phyloP scores from a whole-genome alignment of 306 rosid genomes.

The Malus domestica region ASM211411v1 NC_041794.1:3401001-3401500 shows the following conservation, averaged over 20 bases:
- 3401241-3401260: no score
- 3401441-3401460: not conserved
- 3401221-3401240: not conserved
- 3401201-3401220: not conserved
- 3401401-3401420: conserved; percentile 9
- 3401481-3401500: not conserved
- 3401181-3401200: no score
- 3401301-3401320: not conserved
- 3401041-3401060: no score
- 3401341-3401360: conserved; percentile 3
- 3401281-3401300: conserved; percentile 13
- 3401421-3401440: not conserved
- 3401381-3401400: not conserved
- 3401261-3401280: not conserved
- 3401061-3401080: no score
- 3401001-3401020: no score
- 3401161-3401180: not conserved
- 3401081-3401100: no score
- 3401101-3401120: no score
- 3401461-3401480: not conserved
- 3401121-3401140: conserved; percentile 5
- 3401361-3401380: conserved; percentile 21
- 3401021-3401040: no score
- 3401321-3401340: not conserved
- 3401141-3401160: conserved; percentile 25